Evolutionary conservation across 345 rosid species (phyloP).

Genomic region (Lepidium sativum): DNA sequence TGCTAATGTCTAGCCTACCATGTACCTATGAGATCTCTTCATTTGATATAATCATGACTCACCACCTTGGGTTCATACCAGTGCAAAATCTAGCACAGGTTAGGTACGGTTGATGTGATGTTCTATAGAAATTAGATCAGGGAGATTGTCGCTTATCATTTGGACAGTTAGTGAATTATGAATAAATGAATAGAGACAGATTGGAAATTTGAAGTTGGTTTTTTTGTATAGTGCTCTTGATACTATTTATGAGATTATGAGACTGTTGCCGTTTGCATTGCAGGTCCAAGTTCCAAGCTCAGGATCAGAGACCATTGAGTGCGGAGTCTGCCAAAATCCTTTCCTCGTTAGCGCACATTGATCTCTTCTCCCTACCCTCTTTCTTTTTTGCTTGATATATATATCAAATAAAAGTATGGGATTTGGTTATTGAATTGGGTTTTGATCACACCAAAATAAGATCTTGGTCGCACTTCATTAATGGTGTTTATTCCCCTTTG

Average conservation of each 20-base stretch:
- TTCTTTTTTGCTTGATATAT: conserved; percentile 12
- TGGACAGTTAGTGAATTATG: not conserved
- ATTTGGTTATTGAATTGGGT: conserved; percentile 17
- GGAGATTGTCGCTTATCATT: conserved; percentile 1
- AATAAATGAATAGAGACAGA: not conserved
- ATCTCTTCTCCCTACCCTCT: conserved; percentile 13
- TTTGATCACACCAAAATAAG: conserved; percentile 8
- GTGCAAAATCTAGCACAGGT: not conserved
- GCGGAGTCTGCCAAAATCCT: conserved; percentile 96
- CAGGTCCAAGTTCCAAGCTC: conserved; percentile 99
- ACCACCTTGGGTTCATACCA: not conserved
- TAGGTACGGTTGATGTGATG: not conserved
- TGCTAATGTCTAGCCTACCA: not conserved
- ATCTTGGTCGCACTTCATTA: conserved; percentile 3
- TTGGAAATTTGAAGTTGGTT: not conserved
- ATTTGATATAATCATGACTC: not conserved
- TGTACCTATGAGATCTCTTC: not conserved
- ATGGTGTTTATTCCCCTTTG: not conserved
- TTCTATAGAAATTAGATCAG: not conserved
- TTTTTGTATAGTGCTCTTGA: not conserved
- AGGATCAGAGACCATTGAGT: conserved; percentile 97
- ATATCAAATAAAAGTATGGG: not conserved
- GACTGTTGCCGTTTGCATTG: not conserved
- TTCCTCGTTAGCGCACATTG: conserved; percentile 89
- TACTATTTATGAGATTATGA: not conserved